phyloP scores from a whole-genome alignment of 2,329 filamentous ascomycete genomes.

The Botryosphaeria dothidea region DNA sequence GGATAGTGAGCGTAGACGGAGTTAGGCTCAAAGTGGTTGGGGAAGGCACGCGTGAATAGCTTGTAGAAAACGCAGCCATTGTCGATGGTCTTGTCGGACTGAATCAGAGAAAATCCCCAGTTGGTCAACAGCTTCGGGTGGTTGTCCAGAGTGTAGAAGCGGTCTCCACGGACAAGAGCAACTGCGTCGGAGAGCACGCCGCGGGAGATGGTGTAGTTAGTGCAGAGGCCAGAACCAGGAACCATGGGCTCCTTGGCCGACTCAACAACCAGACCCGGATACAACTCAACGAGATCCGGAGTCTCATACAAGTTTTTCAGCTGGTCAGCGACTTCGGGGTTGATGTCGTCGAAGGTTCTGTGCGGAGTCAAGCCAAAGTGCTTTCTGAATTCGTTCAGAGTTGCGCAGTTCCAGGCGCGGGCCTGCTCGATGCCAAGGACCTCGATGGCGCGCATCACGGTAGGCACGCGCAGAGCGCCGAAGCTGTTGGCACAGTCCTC shows the following conservation, averaged over 20 bases:
- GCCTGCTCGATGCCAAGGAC: constrained; percentile 79
- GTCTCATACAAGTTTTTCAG: constrained; percentile 66
- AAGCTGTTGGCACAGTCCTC: constrained; percentile 70
- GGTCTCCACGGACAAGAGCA: constrained; percentile 73
- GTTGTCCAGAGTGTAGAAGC: constrained; percentile 77
- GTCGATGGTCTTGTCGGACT: constrained; percentile 72
- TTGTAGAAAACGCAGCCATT: constrained; percentile 86
- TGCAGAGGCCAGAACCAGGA: constrained; percentile 69
- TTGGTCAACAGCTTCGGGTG: constrained; percentile 73
- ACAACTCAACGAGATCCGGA: constrained; percentile 78
- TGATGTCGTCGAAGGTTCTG: constrained; percentile 80
- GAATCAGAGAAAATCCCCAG: constrained; percentile 77
- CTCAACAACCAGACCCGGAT: constrained; percentile 76
- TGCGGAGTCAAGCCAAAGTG: constrained; percentile 78
- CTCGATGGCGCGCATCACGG: constrained; percentile 72
- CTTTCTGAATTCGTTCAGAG: constrained; percentile 81
- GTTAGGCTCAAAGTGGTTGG: constrained; percentile 73
- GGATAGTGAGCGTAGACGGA: constrained; percentile 83
- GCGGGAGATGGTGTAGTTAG: constrained; percentile 74
- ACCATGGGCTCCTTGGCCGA: constrained; percentile 71
- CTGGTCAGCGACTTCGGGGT: constrained; percentile 67
- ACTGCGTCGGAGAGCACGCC: constrained; percentile 78
- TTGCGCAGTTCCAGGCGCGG: constrained; percentile 73
- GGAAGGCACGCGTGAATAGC: constrained; percentile 76
- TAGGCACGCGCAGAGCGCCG: constrained; percentile 68